Evolutionary conservation across 805 yeast species (phyloP).

Genomic region (Dipodascopsis uninucleata): DNA sequence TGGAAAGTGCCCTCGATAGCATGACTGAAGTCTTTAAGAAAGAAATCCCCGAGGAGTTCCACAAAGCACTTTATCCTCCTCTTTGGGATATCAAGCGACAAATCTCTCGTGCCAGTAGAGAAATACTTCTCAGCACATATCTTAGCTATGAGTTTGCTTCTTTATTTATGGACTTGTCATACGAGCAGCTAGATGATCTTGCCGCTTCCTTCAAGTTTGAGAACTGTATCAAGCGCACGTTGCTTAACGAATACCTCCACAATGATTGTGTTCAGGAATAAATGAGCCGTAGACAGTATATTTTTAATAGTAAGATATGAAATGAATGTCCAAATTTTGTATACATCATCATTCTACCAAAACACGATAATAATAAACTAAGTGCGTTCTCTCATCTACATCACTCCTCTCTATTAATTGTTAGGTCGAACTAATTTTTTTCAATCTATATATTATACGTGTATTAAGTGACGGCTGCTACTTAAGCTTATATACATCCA

Average conservation of each 20-base stretch:
- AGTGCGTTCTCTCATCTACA: too few species aligned
- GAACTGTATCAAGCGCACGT: conserved; percentile 43
- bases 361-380: too few species aligned
- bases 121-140: conserved; percentile 45
- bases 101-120: conserved; percentile 42
- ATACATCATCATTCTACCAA: too few species aligned
- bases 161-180: conserved; percentile 40
- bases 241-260: conserved; percentile 35
- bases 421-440: too few species aligned
- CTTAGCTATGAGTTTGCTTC: conserved; percentile 48
- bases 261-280: too few species aligned
- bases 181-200: conserved; percentile 48
- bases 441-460: too few species aligned
- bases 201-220: conserved; percentile 51
- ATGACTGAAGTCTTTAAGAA: conserved; percentile 41
- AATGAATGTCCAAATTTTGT: too few species aligned
- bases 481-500: too few species aligned
- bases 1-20: conserved; percentile 41
- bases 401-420: too few species aligned
- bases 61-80: conserved; percentile 43
- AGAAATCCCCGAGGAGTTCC: conserved; percentile 44
- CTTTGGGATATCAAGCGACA: conserved; percentile 42
- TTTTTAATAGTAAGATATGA: too few species aligned
- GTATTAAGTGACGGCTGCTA: too few species aligned
- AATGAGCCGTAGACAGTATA: too few species aligned